These are phyloP conservation scores for Orbilia javanica DNA, from an alignment of 2,329 filamentous ascomycete genomes.

Conservation along the genomic window DNA sequence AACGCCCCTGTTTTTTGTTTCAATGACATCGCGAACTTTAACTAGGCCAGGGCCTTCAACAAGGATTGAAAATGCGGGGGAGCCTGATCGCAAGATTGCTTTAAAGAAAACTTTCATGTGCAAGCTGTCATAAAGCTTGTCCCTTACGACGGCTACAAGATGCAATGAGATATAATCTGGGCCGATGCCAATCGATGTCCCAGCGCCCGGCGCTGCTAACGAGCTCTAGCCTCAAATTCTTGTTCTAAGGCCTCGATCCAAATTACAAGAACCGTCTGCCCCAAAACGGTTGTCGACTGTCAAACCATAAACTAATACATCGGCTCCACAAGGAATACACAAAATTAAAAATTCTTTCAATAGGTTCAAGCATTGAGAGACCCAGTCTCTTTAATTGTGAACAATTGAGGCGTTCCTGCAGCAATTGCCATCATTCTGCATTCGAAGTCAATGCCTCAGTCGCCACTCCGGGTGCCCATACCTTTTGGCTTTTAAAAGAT, in stretches of 20 bases:
- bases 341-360: not conserved
- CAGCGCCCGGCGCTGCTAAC: conserved; percentile 29
- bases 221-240: not conserved
- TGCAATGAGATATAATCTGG: conserved; percentile 33
- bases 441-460: conserved; percentile 7
- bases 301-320: not conserved
- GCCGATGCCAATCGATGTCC: conserved; percentile 1
- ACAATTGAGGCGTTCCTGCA: conserved; percentile 41
- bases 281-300: not conserved
- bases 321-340: not conserved
- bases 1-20: conserved; percentile 26
- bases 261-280: not conserved
- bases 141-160: not conserved
- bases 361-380: not conserved
- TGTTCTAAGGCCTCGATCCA: not conserved
- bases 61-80: conserved; percentile 36
- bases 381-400: conserved; percentile 13
- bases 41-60: conserved; percentile 6
- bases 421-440: conserved; percentile 30
- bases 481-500: conserved; percentile 23
- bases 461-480: conserved; percentile 25
- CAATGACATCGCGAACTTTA: conserved; percentile 24
- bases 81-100: not conserved
- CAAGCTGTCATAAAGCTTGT: not conserved
- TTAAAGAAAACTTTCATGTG: conserved; percentile 38